phyloP scores from a whole-genome alignment of 2,329 filamentous ascomycete species.

The Xylariales sp. region DNA sequence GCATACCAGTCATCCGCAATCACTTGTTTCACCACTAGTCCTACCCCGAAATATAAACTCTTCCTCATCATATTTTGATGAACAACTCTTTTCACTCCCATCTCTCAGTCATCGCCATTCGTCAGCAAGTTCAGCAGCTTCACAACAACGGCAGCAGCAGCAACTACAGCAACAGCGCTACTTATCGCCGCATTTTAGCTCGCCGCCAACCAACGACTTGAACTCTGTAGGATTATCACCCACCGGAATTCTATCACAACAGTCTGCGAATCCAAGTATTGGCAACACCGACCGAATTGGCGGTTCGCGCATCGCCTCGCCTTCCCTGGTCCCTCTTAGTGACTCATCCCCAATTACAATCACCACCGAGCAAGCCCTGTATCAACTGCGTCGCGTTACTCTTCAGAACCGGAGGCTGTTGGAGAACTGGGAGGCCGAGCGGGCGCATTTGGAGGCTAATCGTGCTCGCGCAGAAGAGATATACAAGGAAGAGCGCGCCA shows the following conservation, averaged over 20 bases:
- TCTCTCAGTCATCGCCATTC: conserved; percentile 16
- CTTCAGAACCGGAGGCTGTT: conserved; percentile 25
- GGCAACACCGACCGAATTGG: neutral
- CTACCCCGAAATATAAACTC: conserved; percentile 30
- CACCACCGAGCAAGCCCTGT: conserved; percentile 16
- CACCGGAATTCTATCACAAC: conserved; percentile 11
- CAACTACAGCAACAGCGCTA: conserved; percentile 14
- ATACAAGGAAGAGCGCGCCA: conserved; percentile 48
- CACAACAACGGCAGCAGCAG: conserved; percentile 14
- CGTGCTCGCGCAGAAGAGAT: conserved; percentile 49
- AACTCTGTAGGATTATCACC: conserved; percentile 28
- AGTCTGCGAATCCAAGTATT: too few species aligned
- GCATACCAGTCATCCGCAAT: conserved; percentile 24
- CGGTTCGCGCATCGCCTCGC: conserved; percentile 6
- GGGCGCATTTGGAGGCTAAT: conserved; percentile 49
- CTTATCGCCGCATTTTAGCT: conserved; percentile 19
- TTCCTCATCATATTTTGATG: conserved; percentile 31
- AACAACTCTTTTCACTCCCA: conserved; percentile 14
- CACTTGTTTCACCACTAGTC: conserved; percentile 35
- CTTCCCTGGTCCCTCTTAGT: conserved; percentile 11
- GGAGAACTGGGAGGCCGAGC: conserved; percentile 50
- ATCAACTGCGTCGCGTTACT: conserved; percentile 12
- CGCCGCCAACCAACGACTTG: conserved; percentile 14
- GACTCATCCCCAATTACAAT: conserved; percentile 11
- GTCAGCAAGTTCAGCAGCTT: conserved; percentile 14